Evolutionary conservation across 169 alveolate genomes (phyloP).

Genomic region (Theileria luwenshuni): DNA sequence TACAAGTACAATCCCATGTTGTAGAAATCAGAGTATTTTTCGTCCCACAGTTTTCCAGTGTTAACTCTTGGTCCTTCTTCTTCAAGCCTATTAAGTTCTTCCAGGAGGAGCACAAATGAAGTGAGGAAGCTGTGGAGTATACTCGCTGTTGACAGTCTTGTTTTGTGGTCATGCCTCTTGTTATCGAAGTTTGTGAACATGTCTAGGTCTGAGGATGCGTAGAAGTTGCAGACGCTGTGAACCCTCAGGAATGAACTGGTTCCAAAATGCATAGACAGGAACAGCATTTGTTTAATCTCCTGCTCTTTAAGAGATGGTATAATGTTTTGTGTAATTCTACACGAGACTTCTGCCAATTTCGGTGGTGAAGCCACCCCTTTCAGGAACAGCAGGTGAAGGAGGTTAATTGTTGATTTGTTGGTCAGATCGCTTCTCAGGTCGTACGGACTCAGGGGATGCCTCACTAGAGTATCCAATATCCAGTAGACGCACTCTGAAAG

Average conservation of each 20-base stretch:
- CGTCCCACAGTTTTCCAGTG: not conserved
- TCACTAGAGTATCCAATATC: constrained; percentile 82
- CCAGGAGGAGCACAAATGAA: constrained; percentile 29
- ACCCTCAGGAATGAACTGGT: constrained; percentile 40
- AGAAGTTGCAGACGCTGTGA: constrained; percentile 39
- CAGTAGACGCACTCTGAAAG: constrained; percentile 85
- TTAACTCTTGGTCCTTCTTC: not conserved
- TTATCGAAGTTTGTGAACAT: constrained; percentile 51
- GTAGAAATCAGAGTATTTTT: constrained; percentile 7
- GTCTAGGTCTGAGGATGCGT: constrained; percentile 49
- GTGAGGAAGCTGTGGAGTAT: constrained; percentile 55
- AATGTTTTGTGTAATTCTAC: constrained; percentile 80
- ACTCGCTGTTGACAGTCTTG: constrained; percentile 51
- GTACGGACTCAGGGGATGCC: constrained; percentile 89
- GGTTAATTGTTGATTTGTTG: constrained; percentile 71
- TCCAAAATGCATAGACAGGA: constrained; percentile 52
- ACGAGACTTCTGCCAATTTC: constrained; percentile 82
- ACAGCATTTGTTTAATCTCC: constrained; percentile 43
- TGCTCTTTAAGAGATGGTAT: constrained; percentile 33
- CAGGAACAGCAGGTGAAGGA: constrained; percentile 78
- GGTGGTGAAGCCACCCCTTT: constrained; percentile 86
- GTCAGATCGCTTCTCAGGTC: constrained; percentile 72
- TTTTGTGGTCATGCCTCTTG: constrained; percentile 55
- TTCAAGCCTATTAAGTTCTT: not conserved
- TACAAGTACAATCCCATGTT: constrained; percentile 18